A percentile compares a stretch with the other conserved stretches of the same genome.
These are phyloP conservation scores for Leccinum fuscescens DNA, from an alignment of 1,284 basidiomycete species.

Conservation along the genomic window DNA sequence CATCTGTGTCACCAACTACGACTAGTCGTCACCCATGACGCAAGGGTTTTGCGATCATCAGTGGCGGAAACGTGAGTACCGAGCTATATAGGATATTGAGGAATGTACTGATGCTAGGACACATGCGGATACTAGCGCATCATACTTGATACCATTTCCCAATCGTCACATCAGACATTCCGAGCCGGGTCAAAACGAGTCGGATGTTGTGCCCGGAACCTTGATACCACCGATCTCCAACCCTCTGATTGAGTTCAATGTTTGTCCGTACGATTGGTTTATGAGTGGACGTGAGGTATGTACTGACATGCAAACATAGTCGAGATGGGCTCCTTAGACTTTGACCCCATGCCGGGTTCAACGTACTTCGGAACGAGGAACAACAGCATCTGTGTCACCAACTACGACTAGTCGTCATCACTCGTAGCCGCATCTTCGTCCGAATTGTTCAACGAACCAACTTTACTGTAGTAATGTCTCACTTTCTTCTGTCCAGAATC, in stretches of 20 bases:
- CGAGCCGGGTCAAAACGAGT: slow-evolving; percentile 27
- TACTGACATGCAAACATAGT: slow-evolving; percentile 18
- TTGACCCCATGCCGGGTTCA: too few species aligned
- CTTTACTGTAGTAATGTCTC: slow-evolving; percentile 26
- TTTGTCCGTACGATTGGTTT: slow-evolving; percentile 37
- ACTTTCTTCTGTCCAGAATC: neutral
- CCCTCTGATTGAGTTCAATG: slow-evolving; percentile 45
- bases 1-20: too few species aligned
- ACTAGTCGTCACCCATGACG: too few species aligned
- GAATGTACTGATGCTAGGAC: too few species aligned
- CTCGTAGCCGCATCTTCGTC: slow-evolving; percentile 45
- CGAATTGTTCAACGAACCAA: slow-evolving; percentile 40
- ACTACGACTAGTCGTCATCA: slow-evolving; percentile 17
- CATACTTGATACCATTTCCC: slow-evolving; percentile 36
- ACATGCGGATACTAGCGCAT: too few species aligned
- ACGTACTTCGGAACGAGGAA: slow-evolving; percentile 44
- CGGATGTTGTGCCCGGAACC: slow-evolving; percentile 20
- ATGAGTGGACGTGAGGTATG: neutral
- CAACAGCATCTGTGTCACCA: slow-evolving; percentile 2
- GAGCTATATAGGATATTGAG: too few species aligned
- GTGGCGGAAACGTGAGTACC: too few species aligned
- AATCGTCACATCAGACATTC: slow-evolving; percentile 34
- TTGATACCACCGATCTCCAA: slow-evolving; percentile 36
- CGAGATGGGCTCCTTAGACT: too few species aligned
- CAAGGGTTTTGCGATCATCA: too few species aligned